Percentiles rank a stretch among this genome's conserved stretches.
Conservation (phyloP, 768 basidiomycete species). For the Pleurotus salmoneostramineus region DNA sequence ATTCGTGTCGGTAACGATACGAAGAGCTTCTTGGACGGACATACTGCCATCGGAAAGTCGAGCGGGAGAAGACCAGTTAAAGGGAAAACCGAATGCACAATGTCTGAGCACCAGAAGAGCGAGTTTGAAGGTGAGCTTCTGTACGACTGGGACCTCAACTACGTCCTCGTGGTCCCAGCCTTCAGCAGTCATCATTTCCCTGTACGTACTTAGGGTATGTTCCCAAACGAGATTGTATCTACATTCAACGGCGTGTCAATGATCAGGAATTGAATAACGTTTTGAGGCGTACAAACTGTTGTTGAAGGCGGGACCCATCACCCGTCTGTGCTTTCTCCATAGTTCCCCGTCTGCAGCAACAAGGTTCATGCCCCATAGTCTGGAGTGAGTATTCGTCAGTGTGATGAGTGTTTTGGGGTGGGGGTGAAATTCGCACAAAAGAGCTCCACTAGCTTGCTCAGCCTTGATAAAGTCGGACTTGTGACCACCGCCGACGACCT, state of each 20-base stretch:
- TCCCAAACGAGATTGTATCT: constrained; percentile 41
- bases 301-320: constrained; percentile 29
- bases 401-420: too few relatives aligned
- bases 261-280: too few relatives aligned
- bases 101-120: constrained; percentile 38
- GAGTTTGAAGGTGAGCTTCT: constrained; percentile 34
- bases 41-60: constrained; percentile 30
- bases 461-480: constrained; percentile 39
- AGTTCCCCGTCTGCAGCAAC: constrained; percentile 23
- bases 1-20: constrained; percentile 25
- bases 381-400: too few relatives aligned
- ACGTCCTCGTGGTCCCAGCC: constrained; percentile 26
- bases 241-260: neutral
- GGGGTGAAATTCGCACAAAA: constrained; percentile 30
- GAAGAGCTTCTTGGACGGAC: constrained; percentile 33
- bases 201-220: constrained; percentile 28
- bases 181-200: constrained; percentile 34
- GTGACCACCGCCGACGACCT: constrained; percentile 34
- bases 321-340: constrained; percentile 29
- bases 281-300: constrained; percentile 20
- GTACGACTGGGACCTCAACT: constrained; percentile 25
- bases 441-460: constrained; percentile 19
- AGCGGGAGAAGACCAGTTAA: constrained; percentile 36
- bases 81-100: constrained; percentile 44
- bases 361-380: constrained; percentile 27